Evolutionary conservation across 768 basidiomycete species (phyloP).

Genomic region (Goffeauzyma gilvescens): DNA sequence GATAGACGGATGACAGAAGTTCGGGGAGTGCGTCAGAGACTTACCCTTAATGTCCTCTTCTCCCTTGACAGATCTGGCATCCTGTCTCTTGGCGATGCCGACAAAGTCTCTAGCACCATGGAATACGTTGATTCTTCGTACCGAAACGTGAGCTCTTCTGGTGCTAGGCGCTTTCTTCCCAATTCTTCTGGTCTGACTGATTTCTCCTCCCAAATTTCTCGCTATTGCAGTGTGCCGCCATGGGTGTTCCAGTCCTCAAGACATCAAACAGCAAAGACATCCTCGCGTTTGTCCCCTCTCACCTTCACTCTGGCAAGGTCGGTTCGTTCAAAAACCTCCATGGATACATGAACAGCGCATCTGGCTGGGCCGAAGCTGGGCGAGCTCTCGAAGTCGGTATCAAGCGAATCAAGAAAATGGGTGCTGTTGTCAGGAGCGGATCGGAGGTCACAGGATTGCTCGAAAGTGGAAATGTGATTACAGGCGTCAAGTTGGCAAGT

Average conservation of each 20-base stretch:
- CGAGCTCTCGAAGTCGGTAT: constrained; percentile 46
- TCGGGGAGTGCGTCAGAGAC: background rate
- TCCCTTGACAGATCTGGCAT: constrained; percentile 45
- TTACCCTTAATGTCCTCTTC: background rate
- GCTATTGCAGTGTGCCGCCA: no score
- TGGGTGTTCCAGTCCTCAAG: background rate
- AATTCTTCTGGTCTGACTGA: no score
- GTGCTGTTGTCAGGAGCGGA: constrained; percentile 44
- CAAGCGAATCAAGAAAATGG: constrained; percentile 40
- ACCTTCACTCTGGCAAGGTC: no score
- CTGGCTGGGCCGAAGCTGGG: constrained; percentile 69
- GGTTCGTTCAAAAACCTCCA: no score
- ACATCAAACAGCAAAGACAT: no score
- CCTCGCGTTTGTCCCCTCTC: background rate
- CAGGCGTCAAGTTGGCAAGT: constrained; percentile 46
- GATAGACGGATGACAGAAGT: background rate
- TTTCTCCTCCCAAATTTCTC: no score
- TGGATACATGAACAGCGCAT: constrained; percentile 56
- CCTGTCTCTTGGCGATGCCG: no score
- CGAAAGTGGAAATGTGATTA: constrained; percentile 33
- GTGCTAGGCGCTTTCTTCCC: no score
- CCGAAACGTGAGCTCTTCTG: constrained; percentile 38
- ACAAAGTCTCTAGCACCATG: no score
- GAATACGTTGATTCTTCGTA: constrained; percentile 42
- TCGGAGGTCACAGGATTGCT: constrained; percentile 42